Conservation (phyloP, 345 rosid species). For the Dipteronia sinensis region DNA sequence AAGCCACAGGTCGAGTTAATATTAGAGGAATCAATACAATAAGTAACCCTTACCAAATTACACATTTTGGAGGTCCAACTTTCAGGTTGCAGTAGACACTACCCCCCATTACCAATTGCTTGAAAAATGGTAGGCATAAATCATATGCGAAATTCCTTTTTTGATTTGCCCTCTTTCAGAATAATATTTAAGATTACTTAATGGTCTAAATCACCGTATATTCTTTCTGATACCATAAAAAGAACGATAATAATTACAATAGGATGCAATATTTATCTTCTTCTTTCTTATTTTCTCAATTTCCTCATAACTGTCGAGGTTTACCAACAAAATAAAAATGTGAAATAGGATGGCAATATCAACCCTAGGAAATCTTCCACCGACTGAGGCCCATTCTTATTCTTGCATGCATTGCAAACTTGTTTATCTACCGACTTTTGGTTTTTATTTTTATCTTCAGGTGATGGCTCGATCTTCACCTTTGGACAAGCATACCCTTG, state of each 20-base stretch:
- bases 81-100: not conserved
- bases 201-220: not conserved
- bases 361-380: conserved; percentile 10
- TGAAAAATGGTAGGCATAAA: not conserved
- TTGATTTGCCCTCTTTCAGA: too few species aligned
- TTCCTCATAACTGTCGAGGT: too few species aligned
- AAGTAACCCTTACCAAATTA: not conserved
- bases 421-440: not conserved
- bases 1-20: not conserved
- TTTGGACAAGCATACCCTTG: conserved; percentile 85
- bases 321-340: not conserved
- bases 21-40: not conserved
- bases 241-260: not conserved
- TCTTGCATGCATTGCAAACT: conserved; percentile 8
- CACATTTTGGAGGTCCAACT: not conserved
- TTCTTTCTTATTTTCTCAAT: not conserved
- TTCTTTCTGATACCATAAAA: not conserved
- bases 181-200: not conserved
- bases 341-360: not conserved
- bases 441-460: conserved; percentile 33
- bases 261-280: not conserved
- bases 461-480: conserved; percentile 95
- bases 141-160: not conserved
- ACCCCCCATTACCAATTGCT: not conserved
- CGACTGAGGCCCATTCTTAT: conserved; percentile 2